phyloP scores from a whole-genome alignment of 1,139 yeast genomes.

The Geotrichum cucujoidarum region DNA sequence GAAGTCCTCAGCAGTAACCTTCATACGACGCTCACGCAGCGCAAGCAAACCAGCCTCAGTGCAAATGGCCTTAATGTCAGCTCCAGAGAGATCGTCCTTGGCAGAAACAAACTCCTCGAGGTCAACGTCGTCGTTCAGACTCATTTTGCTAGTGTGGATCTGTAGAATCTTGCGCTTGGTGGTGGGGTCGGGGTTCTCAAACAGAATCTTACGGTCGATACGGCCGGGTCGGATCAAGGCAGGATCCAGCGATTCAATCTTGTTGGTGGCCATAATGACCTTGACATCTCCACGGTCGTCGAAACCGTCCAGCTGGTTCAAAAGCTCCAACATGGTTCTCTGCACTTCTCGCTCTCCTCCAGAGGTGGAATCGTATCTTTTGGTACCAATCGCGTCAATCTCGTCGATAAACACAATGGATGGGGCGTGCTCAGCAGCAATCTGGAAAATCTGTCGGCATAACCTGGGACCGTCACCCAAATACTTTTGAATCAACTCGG shows the following conservation, averaged over 20 bases:
- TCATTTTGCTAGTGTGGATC: conserved; percentile 95
- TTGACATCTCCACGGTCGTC: conserved; percentile 98
- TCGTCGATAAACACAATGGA: conserved; percentile 97
- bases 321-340: conserved; percentile 95
- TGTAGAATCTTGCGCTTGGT: conserved; percentile 90
- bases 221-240: conserved; percentile 98
- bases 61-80: conserved; percentile 97
- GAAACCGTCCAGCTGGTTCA: conserved; percentile 96
- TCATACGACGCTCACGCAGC: conserved; percentile 96
- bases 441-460: conserved; percentile 90
- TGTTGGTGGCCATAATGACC: conserved; percentile 98
- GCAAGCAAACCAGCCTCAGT: conserved; percentile 97
- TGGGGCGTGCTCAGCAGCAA: conserved; percentile 96
- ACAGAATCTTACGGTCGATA: conserved; percentile 93
- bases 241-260: conserved; percentile 91
- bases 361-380: conserved; percentile 90
- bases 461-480: conserved; percentile 97
- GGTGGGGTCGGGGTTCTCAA: conserved; percentile 90
- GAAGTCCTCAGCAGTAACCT: conserved; percentile 93
- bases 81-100: conserved; percentile 95
- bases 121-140: conserved; percentile 78
- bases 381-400: conserved; percentile 97
- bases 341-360: conserved; percentile 99
- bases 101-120: conserved; percentile 85
- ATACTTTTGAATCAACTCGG: conserved; percentile 94